Evolutionary conservation across 2,329 filamentous ascomycete genomes (phyloP).

Genomic region (Fusarium sp.): DNA sequence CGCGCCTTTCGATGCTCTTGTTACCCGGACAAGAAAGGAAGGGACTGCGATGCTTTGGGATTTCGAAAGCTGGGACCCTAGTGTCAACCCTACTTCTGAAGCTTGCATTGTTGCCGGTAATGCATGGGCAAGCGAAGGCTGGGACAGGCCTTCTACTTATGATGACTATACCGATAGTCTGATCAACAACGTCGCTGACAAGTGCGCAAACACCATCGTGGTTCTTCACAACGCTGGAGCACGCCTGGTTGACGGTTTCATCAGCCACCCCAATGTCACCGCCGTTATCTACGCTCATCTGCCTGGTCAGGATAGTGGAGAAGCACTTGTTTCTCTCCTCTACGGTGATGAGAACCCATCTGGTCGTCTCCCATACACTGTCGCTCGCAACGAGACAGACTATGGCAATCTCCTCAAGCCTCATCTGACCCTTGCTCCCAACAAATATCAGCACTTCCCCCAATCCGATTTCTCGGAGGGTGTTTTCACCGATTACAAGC

Average conservation of each 20-base stretch:
- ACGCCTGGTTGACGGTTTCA: conserved; percentile 62
- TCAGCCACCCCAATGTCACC: conserved; percentile 73
- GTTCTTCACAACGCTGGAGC: conserved; percentile 73
- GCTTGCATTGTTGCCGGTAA: conserved; percentile 88
- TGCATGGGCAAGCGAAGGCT: conserved; percentile 81
- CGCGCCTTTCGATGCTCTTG: conserved; percentile 8
- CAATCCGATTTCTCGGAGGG: conserved; percentile 15
- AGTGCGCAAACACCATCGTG: conserved; percentile 73
- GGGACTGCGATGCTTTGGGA: conserved; percentile 11
- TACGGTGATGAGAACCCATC: conserved; percentile 68
- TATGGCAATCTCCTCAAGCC: background rate
- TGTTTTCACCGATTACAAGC: conserved; percentile 70
- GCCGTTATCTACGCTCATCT: conserved; percentile 72
- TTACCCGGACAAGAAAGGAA: background rate
- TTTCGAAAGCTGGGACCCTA: conserved; percentile 12
- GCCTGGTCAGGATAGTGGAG: conserved; percentile 73
- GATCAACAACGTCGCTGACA: conserved; percentile 68
- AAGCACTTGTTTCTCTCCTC: conserved; percentile 65
- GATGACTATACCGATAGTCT: conserved; percentile 75
- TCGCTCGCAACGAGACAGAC: conserved; percentile 61
- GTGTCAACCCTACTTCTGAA: conserved; percentile 48
- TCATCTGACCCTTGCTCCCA: background rate
- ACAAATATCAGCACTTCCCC: conserved; percentile 5
- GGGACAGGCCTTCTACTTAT: conserved; percentile 71
- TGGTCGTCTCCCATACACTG: conserved; percentile 72